A percentile compares a stretch with the other conserved stretches of the same genome.
phyloP scores from a whole-genome alignment of 768 basidiomycete species.

The Macrolepiota fuliginosa region DNA sequence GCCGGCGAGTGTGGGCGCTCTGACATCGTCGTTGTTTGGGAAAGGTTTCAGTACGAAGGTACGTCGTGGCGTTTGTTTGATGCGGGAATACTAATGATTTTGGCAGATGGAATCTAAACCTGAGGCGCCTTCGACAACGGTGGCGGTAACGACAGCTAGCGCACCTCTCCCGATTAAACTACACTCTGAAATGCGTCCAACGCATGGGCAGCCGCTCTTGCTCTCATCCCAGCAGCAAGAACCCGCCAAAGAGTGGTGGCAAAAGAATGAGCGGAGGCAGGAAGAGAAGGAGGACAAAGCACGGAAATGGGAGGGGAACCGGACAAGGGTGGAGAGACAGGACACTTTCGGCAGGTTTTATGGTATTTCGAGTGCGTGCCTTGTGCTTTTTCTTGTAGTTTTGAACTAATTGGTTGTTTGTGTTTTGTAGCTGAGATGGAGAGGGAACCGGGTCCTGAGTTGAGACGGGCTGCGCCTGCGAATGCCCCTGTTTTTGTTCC shows the following conservation, averaged over 20 bases:
- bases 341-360: no score
- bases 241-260: neutral
- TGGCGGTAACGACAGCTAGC: neutral
- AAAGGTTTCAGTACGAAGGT: no score
- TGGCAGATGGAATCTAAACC: neutral
- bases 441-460: neutral
- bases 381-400: no score
- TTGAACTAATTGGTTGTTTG: no score
- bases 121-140: neutral
- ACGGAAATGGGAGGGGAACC: neutral
- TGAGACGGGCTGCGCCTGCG: neutral
- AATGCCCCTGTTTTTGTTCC: neutral
- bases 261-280: neutral
- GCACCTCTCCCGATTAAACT: constrained; percentile 2
- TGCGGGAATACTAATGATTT: no score
- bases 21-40: no score
- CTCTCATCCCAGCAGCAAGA: neutral
- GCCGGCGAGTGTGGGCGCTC: no score
- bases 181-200: neutral
- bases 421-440: no score
- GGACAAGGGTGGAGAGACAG: neutral
- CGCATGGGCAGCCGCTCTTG: neutral
- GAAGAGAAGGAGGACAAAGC: constrained; percentile 6
- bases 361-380: no score
- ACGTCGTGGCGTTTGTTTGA: neutral